A percentile compares a stretch with the other conserved stretches of the same genome.
Conservation (phyloP, 495 filamentous ascomycete species). For the Aspergillus heteromorphus region DNA sequence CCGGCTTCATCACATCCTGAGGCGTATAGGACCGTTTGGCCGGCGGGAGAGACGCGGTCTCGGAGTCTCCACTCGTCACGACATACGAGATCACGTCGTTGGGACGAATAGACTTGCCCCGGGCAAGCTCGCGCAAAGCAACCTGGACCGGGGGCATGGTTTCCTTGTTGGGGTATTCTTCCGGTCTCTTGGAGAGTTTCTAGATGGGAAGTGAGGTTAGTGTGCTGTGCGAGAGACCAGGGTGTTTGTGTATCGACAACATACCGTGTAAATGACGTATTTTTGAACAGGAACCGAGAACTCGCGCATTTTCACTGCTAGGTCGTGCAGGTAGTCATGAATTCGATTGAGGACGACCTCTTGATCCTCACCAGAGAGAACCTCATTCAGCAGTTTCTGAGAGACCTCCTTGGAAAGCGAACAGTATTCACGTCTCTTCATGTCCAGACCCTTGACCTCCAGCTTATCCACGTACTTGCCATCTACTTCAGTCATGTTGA, state of each 20-base stretch:
- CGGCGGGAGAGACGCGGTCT: conserved; percentile 57
- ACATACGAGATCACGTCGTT: conserved; percentile 96
- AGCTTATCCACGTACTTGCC: conserved; percentile 91
- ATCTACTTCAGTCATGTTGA: conserved; percentile 84
- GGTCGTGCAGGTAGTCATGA: conserved; percentile 83
- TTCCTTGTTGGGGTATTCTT: conserved; percentile 87
- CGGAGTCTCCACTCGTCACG: conserved; percentile 73
- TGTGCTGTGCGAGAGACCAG: too few species aligned
- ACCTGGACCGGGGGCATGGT: conserved; percentile 98
- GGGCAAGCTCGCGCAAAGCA: conserved; percentile 77
- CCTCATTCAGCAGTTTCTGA: conserved; percentile 72
- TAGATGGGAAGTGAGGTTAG: conserved; percentile 24
- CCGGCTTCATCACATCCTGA: conserved; percentile 75
- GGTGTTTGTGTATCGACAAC: too few species aligned
- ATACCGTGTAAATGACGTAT: conserved; percentile 89
- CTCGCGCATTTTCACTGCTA: conserved; percentile 77
- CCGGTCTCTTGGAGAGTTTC: conserved; percentile 89
- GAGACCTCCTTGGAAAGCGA: conserved; percentile 90
- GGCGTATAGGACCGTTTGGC: conserved; percentile 84
- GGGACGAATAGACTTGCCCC: conserved; percentile 79
- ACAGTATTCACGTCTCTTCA: conserved; percentile 96
- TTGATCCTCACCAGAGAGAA: conserved; percentile 88
- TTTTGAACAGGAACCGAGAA: conserved; percentile 67
- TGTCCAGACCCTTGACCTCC: conserved; percentile 97
- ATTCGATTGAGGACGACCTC: conserved; percentile 84